Percentiles rank a stretch among this genome's conserved stretches.
Conservation (phyloP, 2,329 filamentous ascomycete genomes). For the Pyrenophora seminiperda region DNA sequence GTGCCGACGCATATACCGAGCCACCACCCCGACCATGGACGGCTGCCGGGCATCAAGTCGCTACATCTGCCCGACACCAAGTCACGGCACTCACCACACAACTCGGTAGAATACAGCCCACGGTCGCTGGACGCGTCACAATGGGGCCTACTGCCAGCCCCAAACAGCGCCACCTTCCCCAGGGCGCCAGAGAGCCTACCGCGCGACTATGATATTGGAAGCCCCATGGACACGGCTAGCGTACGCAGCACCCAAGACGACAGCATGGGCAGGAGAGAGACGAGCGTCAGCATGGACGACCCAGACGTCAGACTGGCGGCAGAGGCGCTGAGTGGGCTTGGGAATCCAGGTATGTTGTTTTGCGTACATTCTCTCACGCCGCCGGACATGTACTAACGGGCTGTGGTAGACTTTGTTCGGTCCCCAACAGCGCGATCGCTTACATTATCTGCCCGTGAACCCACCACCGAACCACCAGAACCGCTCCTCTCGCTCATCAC, state of each 20-base stretch:
- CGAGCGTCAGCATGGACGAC: conserved; percentile 56
- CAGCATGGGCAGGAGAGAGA: conserved; percentile 36
- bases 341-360: conserved; percentile 54
- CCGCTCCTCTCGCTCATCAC: conserved; percentile 86
- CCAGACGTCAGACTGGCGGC: conserved; percentile 56
- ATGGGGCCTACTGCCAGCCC: conserved; percentile 36
- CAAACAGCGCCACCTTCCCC: conserved; percentile 38
- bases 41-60: conserved; percentile 53
- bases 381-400: conserved; percentile 17
- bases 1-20: conserved; percentile 48
- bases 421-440: conserved; percentile 46
- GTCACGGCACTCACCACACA: conserved; percentile 31
- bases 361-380: neutral
- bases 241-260: conserved; percentile 51
- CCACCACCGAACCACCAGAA: conserved; percentile 63
- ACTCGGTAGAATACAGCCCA: conserved; percentile 45
- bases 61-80: conserved; percentile 48
- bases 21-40: conserved; percentile 22
- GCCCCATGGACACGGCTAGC: conserved; percentile 53
- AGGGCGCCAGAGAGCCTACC: conserved; percentile 39
- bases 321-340: conserved; percentile 56
- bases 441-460: conserved; percentile 41
- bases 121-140: conserved; percentile 27
- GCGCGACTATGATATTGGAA: conserved; percentile 46
- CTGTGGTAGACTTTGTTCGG: conserved; percentile 50